These are phyloP conservation scores for Starmerella kuoi DNA, from an alignment of 805 yeast species.

Conservation along the genomic window DNA sequence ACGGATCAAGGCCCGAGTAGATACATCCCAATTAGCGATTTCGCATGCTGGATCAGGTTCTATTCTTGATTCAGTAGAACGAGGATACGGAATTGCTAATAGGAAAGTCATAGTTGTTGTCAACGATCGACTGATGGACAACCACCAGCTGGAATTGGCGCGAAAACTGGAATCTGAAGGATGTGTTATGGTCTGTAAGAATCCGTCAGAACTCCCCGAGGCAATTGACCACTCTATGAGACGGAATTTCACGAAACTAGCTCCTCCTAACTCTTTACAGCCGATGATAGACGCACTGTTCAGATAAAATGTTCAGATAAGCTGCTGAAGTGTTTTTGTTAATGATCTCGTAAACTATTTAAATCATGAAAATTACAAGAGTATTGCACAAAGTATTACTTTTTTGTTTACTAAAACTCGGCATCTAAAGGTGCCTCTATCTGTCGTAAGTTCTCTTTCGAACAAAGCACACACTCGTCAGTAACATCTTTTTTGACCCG, in stretches of 20 bases:
- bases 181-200: slow-evolving; percentile 7
- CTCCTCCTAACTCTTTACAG: slow-evolving; percentile 9
- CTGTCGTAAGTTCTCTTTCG: slow-evolving; percentile 55
- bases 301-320: background rate
- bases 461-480: slow-evolving; percentile 62
- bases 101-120: slow-evolving; percentile 56
- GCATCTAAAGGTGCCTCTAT: slow-evolving; percentile 47
- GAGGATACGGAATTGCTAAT: slow-evolving; percentile 32
- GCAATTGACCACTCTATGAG: background rate
- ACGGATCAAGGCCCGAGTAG: slow-evolving; percentile 34
- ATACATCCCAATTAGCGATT: slow-evolving; percentile 46
- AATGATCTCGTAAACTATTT: background rate
- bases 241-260: slow-evolving; percentile 5
- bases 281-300: background rate
- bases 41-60: slow-evolving; percentile 94
- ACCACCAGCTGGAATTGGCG: slow-evolving; percentile 76
- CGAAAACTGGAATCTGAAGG: slow-evolving; percentile 31
- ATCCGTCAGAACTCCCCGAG: background rate
- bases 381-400: no score
- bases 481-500: slow-evolving; percentile 28
- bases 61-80: slow-evolving; percentile 45
- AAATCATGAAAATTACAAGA: no score
- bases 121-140: slow-evolving; percentile 66
- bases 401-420: slow-evolving; percentile 8
- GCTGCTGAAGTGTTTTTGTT: background rate